Evolutionary conservation across 164 flowering plant species (phyloP).

Genomic region (Amborella trichopoda): DNA sequence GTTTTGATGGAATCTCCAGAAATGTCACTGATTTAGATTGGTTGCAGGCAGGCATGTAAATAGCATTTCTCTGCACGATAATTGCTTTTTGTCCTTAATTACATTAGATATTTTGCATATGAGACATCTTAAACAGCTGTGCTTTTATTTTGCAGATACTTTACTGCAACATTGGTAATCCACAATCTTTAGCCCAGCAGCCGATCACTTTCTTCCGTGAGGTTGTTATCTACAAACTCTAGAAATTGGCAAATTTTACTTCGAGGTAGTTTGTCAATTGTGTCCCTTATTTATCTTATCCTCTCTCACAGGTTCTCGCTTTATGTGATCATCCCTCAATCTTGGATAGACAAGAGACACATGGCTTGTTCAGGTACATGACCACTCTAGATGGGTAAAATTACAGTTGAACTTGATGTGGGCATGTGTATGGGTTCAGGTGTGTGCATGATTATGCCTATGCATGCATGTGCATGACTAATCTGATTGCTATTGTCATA

Average conservation of each 20-base stretch:
- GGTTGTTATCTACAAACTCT: conserved; percentile 30
- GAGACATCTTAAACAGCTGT: background rate
- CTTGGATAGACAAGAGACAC: conserved; percentile 74
- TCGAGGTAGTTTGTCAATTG: background rate
- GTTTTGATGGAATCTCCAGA: too few relatives aligned
- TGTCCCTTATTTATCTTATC: background rate
- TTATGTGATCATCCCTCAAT: conserved; percentile 80
- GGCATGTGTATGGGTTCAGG: too few relatives aligned
- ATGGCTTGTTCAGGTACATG: conserved; percentile 75
- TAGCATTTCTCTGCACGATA: too few relatives aligned
- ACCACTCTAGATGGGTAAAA: background rate
- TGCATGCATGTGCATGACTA: too few relatives aligned
- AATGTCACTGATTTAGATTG: too few relatives aligned
- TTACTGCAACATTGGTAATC: conserved; percentile 98
- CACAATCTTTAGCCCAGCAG: conserved; percentile 96
- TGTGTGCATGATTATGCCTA: too few relatives aligned
- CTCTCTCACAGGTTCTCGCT: conserved; percentile 64
- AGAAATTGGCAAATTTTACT: background rate
- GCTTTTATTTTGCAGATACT: conserved; percentile 47
- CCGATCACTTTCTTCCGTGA: conserved; percentile 95
- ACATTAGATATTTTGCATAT: background rate
- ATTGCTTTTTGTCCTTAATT: too few relatives aligned
- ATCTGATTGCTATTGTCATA: too few relatives aligned
- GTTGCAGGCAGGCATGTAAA: too few relatives aligned
- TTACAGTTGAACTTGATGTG: background rate